Evolutionary conservation across 2,329 filamentous ascomycete genomes (phyloP).

Genomic region (Chrysoporthe deuterocubensis): DNA sequence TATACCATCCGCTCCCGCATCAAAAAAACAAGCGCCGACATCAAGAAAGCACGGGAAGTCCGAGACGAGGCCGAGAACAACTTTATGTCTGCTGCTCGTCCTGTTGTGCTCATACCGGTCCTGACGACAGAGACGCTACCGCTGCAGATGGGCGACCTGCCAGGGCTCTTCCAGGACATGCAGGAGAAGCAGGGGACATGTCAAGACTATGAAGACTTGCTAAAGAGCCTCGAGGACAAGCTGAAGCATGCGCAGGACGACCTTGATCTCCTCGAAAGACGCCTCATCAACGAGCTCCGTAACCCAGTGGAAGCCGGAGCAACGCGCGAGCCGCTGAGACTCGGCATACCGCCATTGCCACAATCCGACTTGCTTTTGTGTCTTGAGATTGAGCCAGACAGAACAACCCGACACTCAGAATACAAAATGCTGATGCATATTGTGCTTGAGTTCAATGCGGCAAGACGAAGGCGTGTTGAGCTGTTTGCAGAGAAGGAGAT

Average conservation of each 20-base stretch:
- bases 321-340: neutral
- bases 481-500: neutral
- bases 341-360: neutral
- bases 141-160: neutral
- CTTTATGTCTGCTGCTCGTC: neutral
- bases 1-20: neutral
- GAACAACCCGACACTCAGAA: neutral
- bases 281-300: neutral
- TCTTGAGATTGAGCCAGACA: neutral
- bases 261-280: neutral
- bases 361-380: neutral
- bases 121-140: neutral
- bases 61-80: neutral
- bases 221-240: neutral
- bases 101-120: neutral
- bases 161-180: neutral
- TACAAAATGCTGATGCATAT: neutral
- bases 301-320: neutral
- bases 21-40: neutral
- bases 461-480: neutral
- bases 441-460: neutral
- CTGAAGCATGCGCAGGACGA: neutral
- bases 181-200: neutral
- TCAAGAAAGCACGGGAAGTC: neutral
- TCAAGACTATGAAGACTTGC: neutral